Base-by-base conservation (phyloP, 257 asterid genomes). In the Perilla frutescens region DNA sequence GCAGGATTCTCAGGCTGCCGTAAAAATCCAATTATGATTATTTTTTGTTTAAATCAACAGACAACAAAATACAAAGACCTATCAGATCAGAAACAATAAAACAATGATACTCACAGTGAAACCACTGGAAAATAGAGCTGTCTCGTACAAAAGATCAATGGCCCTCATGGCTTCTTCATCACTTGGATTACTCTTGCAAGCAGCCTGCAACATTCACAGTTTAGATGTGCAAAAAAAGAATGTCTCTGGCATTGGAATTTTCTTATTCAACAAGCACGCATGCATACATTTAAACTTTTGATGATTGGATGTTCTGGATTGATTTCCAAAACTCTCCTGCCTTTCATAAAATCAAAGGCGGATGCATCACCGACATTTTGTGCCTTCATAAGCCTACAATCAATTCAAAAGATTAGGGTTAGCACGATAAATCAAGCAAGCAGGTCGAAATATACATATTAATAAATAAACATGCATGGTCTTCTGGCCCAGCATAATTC, bases 141-240 rank as follows among this genome's bases (percentile, higher is more conserved):
- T 83, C 73, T 95, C 99, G 55, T 86, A 92, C 81, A 92, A 62
- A 63, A 95, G 96, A 83, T 95, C 99, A 50, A 95, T 62, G 32
- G 98, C 97, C 84, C 86, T 92, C 88, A 95, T 77, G 58, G 99
- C 98, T 82, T 92, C 99, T 73, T 84, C 97, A 50, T 95, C 99
- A 68, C 82, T 72, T 66, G 98, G 96, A 78, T 68, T 90, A 53
- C 70, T 81, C 85, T 78, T 87, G 90, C 90, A 84, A 53, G 93
- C 97, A 58, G 79, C 92, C 99, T 95, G 96, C 78, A 80, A 47
- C 49, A 65, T 47, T 32, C 0, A 62, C 43, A 58, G 32, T n/a
- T 44, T 14, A 44, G 54, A 48, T 47, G 59, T 66, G 71, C 26
- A 11, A 54, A 40, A 50, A 45, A 47, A 29, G 15, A 11, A 49